Evolutionary conservation across 2,329 filamentous ascomycete genomes (phyloP).

Genomic region (Parascedosporium putredinis): DNA sequence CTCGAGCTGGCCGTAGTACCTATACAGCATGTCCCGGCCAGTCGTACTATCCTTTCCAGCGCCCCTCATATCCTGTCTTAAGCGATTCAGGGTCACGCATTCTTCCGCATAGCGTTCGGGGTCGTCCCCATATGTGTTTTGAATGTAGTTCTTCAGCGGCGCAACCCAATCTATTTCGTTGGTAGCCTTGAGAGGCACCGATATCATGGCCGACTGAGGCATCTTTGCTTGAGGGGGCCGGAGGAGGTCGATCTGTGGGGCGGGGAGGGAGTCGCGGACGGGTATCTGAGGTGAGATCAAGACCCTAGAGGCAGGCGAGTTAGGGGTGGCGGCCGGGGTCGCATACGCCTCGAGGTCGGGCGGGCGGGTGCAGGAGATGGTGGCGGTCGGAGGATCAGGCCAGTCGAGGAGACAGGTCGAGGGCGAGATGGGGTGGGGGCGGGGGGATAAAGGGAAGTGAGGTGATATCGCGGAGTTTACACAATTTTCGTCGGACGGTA

Average conservation of each 20-base stretch:
- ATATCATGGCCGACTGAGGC: slow-evolving; percentile 90
- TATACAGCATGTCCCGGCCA: slow-evolving; percentile 84
- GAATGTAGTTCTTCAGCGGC: slow-evolving; percentile 87
- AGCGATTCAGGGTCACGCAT: slow-evolving; percentile 83
- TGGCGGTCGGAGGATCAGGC: not conserved
- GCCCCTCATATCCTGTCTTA: slow-evolving; percentile 96
- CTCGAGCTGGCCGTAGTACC: slow-evolving; percentile 96
- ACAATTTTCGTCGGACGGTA: not conserved
- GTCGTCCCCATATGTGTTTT: slow-evolving; percentile 89
- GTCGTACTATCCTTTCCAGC: slow-evolving; percentile 94
- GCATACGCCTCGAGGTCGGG: slow-evolving; percentile 8
- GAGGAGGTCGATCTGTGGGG: not conserved
- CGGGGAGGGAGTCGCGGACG: not conserved
- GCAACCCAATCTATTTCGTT: slow-evolving; percentile 98
- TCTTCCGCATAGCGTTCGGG: slow-evolving; percentile 93
- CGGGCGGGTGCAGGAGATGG: slow-evolving; percentile 7
- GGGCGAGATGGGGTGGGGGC: not conserved
- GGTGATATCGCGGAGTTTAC: too few species aligned
- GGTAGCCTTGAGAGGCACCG: slow-evolving; percentile 81
- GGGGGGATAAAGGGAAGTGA: not conserved
- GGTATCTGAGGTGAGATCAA: slow-evolving; percentile 6
- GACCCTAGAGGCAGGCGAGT: not conserved
- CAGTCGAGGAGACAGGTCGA: slow-evolving; percentile 1
- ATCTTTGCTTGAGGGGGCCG: slow-evolving; percentile 29
- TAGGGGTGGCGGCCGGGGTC: slow-evolving; percentile 8